Base-by-base conservation (phyloP, 108 stramenopile species). In the Cyclostephanos tholiformis region DNA sequence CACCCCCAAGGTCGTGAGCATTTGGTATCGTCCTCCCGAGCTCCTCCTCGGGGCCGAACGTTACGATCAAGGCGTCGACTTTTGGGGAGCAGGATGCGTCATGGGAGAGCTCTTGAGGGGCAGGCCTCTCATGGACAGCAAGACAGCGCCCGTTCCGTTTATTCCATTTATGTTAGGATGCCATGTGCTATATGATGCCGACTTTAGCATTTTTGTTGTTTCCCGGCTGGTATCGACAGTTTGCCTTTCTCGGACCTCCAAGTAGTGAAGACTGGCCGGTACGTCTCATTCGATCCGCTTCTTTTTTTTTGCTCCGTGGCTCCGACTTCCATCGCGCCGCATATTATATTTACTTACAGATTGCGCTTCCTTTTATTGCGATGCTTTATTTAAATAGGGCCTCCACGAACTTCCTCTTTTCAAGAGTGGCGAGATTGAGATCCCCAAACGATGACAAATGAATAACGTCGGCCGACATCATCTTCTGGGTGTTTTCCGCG, bases 1-100 rank as follows among this genome's bases (percentile, higher is more conserved):
- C 29, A 98, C 97, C 13, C 93, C 91, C 41, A 90, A 95, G 61
- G 97, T 98, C 23, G 96, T 95, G 16, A 89, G 86, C 25, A 64
- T 96, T 13, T 98, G 97, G 97, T 98, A 98, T 67, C 91, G 97
- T 23, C 85, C 95, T 0, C 96, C 96, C 8, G 97, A 98, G 61
- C 82, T 98, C 5, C 70, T 98, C 35, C 75, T 96, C 44, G 89
- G 88, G 36, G 53, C 68, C 11, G 70, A 72, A 4, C 49, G 51
- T 48, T 98, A 98, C 65, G 82, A 82, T 17, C 57, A 65, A 13
- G 85, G 87, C 8, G 83, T 96, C 43, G 97, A 98, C 72, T 74
- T 84, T 38, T 98, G 94, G 92, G 85, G 85, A 11, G 80, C 84
- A 0, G 97, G 97, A 3, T 96, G 95, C 77, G 81, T 94, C n/a